Evolutionary conservation across 83 land plant genomes (phyloP), one percentile per base, ranked within the genome.

Genomic region (Isoetes engelmannii): DNA sequence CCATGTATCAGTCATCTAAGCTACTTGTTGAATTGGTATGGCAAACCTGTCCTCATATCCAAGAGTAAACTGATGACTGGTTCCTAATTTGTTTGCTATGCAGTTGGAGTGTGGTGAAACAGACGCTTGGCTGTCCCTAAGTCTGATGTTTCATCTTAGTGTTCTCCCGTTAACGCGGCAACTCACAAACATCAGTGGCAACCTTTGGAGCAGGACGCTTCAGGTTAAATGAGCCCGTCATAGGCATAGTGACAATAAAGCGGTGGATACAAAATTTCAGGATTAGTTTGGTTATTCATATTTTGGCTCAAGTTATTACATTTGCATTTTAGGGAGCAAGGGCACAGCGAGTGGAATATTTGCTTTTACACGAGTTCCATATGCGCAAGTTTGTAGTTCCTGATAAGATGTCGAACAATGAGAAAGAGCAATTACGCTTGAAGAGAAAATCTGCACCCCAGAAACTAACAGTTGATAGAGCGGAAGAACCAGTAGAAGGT

Each of bases 331-430:
- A 95, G 97, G 97, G 97, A 48, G 89, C 91, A 53, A 82, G 99
- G 64, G 99, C 99, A 5, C 99, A 95, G 68, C 83, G 99, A 78
- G 97, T 95, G 68, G 99, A 95, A 69, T 95, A 89, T 78, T 92
- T 95, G 49, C 73, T 95, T 43, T 65, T 95, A 61, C 99, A 95
- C 75, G 89, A 88, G 44, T 95, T 95, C 64, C 91, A 95, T 77
- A 71, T 68, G 17, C 86, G 89, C 65, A 95, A 95, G 63, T 95
- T 70, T 69, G 85, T 95, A 46, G 85, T 95, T 12, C 97, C 99
- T 69, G 97, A 95, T 69, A 95, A 95, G 71, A 48, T 80, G 58
- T 75, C 85, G 5, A 73, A 80, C 28, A 77, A 75, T 53, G 74
- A 69, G 37, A 95, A 85, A 70, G 97, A 86, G 60, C 51, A 70